A percentile compares a stretch with the other conserved stretches of the same genome.
These are phyloP conservation scores for Umbelopsis vinacea DNA, from an alignment of 192 early-diverging fungal genomes.

Conservation along the genomic window DNA sequence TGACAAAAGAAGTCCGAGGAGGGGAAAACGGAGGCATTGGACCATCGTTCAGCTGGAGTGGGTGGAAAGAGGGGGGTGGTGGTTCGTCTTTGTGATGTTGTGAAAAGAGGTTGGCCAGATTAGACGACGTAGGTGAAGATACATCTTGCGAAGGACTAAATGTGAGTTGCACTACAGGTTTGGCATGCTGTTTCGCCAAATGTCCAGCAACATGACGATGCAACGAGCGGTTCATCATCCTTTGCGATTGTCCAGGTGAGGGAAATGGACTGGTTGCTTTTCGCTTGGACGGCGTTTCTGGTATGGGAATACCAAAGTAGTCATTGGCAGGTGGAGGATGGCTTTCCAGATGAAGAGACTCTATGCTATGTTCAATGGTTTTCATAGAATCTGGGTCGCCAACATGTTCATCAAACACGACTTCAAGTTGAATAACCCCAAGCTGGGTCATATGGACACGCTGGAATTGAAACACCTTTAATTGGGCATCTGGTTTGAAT, in stretches of 20 bases:
- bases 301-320: constrained; percentile 16
- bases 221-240: not conserved
- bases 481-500: constrained; percentile 2
- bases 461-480: constrained; percentile 13
- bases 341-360: not conserved
- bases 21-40: constrained; percentile 1
- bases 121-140: not conserved
- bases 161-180: not conserved
- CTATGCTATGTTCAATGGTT: constrained; percentile 25
- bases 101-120: constrained; percentile 15
- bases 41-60: not conserved
- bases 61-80: not conserved
- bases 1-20: not conserved
- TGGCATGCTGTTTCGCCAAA: constrained; percentile 11
- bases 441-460: constrained; percentile 11
- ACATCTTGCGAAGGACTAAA: constrained; percentile 7
- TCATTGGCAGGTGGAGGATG: not conserved
- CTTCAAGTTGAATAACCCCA: constrained; percentile 1
- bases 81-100: not conserved
- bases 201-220: constrained; percentile 12
- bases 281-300: constrained; percentile 1
- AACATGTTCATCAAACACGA: constrained; percentile 15
- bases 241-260: constrained; percentile 4
- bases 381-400: not conserved
- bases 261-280: constrained; percentile 19